Base-by-base conservation (phyloP, 2,329 filamentous ascomycete species). In the Beauveria bassiana region DNA sequence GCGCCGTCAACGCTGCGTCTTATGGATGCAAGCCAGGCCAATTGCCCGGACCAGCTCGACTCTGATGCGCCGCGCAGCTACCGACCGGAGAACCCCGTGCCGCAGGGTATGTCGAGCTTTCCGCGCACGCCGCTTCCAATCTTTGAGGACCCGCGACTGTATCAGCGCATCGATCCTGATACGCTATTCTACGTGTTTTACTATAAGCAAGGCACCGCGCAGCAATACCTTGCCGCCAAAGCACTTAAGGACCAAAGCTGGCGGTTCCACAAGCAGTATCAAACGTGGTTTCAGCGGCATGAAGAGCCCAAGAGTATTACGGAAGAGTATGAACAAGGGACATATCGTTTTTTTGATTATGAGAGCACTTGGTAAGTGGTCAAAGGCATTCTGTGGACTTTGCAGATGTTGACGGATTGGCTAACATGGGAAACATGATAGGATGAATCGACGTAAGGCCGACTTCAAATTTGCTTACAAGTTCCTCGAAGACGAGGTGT, bases 261-360 rank as follows among this genome's bases (percentile, higher is more conserved):
- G 95, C 85, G 95, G 61, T 99, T 99, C 74, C 95, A 99, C 78
- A 99, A 99, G 80, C 95, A 98, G 75, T 99, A 99, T 72, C 95
- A 96, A 75, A 99, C 95, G 1, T 99, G 95, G 95, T 99, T 99
- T 71, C 95, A 99, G 75, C 85, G 95, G 57, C 95, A 99, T 68
- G 95, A 99, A 72, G 95, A 99, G 78, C 95, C 95, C 20, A 99
- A 99, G 81, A 93, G 87, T 68, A 99, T 99, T 71, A 98, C 95
- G 0, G 95, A 99, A 75, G 95, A 99, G 77, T 98, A 91, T 72
- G 95, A 99, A 78, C 95, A 99, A 77, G 95, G 95, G 65, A 99
- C 95, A 26, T 99, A 99, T 79, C 88, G 95, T 56, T 99, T 99
- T 81, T 99, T 99, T 75, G 95, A 99, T 77, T 99, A 99, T 73